These are phyloP conservation scores for Hyaloscypha finlandica DNA, from an alignment of 495 filamentous ascomycete species.

Conservation along the genomic window DNA sequence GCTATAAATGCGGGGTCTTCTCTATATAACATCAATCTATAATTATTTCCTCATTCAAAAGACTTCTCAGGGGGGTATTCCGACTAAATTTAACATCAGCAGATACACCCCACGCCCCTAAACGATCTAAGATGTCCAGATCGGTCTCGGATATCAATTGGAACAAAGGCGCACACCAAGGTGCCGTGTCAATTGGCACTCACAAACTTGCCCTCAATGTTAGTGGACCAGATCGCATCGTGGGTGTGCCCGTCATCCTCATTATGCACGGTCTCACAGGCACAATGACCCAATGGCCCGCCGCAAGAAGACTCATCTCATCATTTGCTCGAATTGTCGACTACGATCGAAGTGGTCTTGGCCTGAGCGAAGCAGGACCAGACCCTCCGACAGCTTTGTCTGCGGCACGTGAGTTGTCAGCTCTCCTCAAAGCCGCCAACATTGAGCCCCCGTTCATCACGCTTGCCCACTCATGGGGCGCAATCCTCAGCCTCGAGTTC, in stretches of 20 bases:
- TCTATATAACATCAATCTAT: not conserved
- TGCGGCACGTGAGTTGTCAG: constrained; percentile 14
- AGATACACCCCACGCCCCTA: not conserved
- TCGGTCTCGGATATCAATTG: constrained; percentile 8
- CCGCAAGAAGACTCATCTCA: constrained; percentile 4
- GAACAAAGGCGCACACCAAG: constrained; percentile 9
- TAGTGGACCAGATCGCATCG: constrained; percentile 12
- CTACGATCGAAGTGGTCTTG: constrained; percentile 24
- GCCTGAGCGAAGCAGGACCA: constrained; percentile 1
- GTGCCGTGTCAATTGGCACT: constrained; percentile 17
- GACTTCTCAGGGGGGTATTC: too few species aligned
- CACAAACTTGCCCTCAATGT: constrained; percentile 16
- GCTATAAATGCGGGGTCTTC: not conserved
- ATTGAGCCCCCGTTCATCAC: constrained; percentile 20
- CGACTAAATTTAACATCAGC: not conserved
- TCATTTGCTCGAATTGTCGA: constrained; percentile 1
- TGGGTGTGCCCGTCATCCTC: constrained; percentile 5
- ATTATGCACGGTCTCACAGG: constrained; percentile 7
- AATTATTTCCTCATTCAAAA: not conserved
- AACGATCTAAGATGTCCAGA: not conserved
- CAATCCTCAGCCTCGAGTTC: constrained; percentile 20
- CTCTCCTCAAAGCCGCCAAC: constrained; percentile 7
- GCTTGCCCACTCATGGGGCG: constrained; percentile 20
- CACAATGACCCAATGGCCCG: constrained; percentile 2
- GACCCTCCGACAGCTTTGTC: not conserved